Conservation (phyloP, 78 protist genomes). For the Dictyostelium brefeldianum region DNA sequence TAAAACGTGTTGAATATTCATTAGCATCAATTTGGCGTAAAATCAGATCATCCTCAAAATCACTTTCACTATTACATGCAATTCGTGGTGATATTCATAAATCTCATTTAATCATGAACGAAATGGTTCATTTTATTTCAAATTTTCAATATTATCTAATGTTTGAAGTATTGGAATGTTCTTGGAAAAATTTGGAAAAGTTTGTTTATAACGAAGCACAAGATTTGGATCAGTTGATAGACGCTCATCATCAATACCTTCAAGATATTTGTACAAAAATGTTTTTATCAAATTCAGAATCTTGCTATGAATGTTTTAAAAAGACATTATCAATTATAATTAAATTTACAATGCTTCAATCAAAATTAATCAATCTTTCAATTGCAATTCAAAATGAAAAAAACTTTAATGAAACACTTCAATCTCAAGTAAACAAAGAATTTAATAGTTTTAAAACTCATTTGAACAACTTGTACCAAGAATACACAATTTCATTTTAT, state of each 20-base stretch:
- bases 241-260: constrained; percentile 70
- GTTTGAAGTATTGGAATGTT: constrained; percentile 85
- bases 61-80: background rate
- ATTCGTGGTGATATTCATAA: constrained; percentile 1
- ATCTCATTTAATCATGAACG: constrained; percentile 64
- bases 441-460: constrained; percentile 20
- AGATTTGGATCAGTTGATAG: constrained; percentile 78
- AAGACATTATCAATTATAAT: constrained; percentile 5
- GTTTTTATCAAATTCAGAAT: constrained; percentile 36
- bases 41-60: background rate
- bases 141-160: constrained; percentile 86
- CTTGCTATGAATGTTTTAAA: constrained; percentile 52
- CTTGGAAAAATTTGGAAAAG: constrained; percentile 72
- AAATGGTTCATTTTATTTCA: constrained; percentile 79
- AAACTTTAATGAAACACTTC: background rate
- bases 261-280: constrained; percentile 45
- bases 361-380: background rate
- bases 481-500: constrained; percentile 21
- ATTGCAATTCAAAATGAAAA: constrained; percentile 26
- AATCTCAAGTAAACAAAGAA: constrained; percentile 1
- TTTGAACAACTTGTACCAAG: background rate
- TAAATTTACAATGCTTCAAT: constrained; percentile 25
- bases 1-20: constrained; percentile 84
- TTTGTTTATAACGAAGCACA: constrained; percentile 12
- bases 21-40: constrained; percentile 58